A percentile compares a stretch with the other conserved stretches of the same genome.
Conservation (phyloP, 2,329 filamentous ascomycete species). For the Calonectria leucothoes region DNA sequence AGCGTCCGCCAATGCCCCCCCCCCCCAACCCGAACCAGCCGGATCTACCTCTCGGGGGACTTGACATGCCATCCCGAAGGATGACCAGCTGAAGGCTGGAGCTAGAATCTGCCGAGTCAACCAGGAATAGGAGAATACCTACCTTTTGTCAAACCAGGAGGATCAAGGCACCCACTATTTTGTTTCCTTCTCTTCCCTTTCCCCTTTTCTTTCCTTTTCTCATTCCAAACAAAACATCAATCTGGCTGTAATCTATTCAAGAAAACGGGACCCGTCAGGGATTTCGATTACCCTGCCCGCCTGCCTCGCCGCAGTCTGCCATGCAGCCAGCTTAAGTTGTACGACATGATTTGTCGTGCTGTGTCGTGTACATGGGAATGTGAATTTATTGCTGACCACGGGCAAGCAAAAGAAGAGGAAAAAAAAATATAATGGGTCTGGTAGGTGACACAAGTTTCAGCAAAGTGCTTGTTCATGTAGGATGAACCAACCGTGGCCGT, state of each 20-base stretch:
- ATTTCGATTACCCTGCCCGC: neutral
- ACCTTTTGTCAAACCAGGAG: neutral
- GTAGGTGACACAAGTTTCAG: slow-evolving; percentile 1
- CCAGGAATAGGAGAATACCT: neutral
- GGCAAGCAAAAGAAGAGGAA: neutral
- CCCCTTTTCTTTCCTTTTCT: neutral
- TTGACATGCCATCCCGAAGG: neutral
- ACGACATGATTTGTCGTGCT: neutral
- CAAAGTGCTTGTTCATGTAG: neutral
- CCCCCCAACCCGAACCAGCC: slow-evolving; percentile 15
- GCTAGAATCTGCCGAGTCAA: neutral
- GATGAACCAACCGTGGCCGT: neutral
- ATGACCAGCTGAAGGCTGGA: neutral
- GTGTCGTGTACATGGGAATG: neutral
- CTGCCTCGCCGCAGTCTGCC: neutral
- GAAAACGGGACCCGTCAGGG: neutral
- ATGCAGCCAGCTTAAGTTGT: neutral
- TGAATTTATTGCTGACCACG: neutral
- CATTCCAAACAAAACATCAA: neutral
- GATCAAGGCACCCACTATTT: neutral
- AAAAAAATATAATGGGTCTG: neutral
- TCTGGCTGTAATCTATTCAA: neutral
- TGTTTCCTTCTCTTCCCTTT: neutral
- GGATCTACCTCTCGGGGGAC: neutral
- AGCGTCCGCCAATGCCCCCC: slow-evolving; percentile 2